phyloP scores from a whole-genome alignment of 371 early-diverging fungal species.

The Rhizopus microsporus region DNA sequence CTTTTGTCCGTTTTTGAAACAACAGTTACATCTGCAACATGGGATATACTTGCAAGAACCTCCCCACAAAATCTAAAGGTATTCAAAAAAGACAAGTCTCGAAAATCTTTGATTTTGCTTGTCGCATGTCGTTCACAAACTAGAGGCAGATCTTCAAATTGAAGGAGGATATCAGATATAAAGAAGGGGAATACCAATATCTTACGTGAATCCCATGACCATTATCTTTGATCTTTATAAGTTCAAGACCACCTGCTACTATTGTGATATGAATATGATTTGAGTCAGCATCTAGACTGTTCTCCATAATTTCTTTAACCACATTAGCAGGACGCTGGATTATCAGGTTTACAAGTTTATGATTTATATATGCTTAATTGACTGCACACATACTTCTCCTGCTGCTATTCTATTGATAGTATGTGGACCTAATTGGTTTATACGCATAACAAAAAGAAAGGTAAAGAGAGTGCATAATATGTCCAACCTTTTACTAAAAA shows the following conservation, averaged over 20 bases:
- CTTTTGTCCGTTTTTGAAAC: constrained; percentile 69
- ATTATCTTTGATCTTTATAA: constrained; percentile 89
- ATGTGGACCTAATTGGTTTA: constrained; percentile 61
- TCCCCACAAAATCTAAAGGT: constrained; percentile 98
- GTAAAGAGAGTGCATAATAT: neutral
- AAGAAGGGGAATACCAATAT: neutral
- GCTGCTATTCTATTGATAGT: constrained; percentile 90
- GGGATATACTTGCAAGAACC: constrained; percentile 91
- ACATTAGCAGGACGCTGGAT: constrained; percentile 87
- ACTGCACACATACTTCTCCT: constrained; percentile 66
- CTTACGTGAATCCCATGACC: constrained; percentile 83
- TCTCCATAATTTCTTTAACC: constrained; percentile 95
- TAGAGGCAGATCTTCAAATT: constrained; percentile 69
- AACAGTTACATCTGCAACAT: constrained; percentile 81
- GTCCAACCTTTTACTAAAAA: neutral
- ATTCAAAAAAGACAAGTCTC: constrained; percentile 73
- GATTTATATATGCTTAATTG: too few species aligned
- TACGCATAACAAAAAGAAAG: constrained; percentile 22
- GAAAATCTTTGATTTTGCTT: constrained; percentile 77
- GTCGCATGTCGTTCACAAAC: constrained; percentile 92
- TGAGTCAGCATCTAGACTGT: constrained; percentile 91
- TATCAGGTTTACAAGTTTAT: constrained; percentile 35
- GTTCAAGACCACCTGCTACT: constrained; percentile 81
- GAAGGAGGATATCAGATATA: neutral
- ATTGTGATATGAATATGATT: constrained; percentile 71